Conservation (phyloP, 2,329 filamentous ascomycete genomes). For the Rachicladosporium sp. region DNA sequence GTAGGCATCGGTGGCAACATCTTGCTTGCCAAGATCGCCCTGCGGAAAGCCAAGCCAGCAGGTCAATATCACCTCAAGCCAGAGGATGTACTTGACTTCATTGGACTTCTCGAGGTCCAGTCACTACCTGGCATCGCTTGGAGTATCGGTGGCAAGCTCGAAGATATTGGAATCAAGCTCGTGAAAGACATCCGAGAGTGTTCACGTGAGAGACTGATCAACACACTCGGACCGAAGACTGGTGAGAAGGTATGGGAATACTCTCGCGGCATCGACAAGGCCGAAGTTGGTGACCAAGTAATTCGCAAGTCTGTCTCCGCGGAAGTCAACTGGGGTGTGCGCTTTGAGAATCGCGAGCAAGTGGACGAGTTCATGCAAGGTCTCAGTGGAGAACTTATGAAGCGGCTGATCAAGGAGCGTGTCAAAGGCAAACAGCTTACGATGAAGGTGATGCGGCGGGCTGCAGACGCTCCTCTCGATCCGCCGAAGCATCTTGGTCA, state of each 20-base stretch:
- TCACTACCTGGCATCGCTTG: slow-evolving; percentile 85
- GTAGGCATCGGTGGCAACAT: slow-evolving; percentile 89
- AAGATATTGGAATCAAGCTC: slow-evolving; percentile 69
- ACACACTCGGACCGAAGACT: slow-evolving; percentile 76
- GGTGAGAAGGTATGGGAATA: slow-evolving; percentile 86
- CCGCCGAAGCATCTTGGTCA: slow-evolving; percentile 89
- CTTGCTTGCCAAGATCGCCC: slow-evolving; percentile 76
- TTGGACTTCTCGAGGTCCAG: slow-evolving; percentile 66
- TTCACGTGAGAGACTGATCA: slow-evolving; percentile 62
- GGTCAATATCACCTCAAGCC: slow-evolving; percentile 83
- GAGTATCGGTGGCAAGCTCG: slow-evolving; percentile 76
- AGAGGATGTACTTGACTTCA: slow-evolving; percentile 62
- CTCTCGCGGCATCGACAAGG: slow-evolving; percentile 71
- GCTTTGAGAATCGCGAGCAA: slow-evolving; percentile 83
- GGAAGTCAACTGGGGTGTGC: slow-evolving; percentile 96
- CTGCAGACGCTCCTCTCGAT: slow-evolving; percentile 76
- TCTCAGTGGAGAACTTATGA: slow-evolving; percentile 72
- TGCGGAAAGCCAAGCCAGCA: slow-evolving; percentile 86
- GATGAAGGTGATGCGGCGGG: slow-evolving; percentile 86
- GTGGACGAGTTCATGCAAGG: slow-evolving; percentile 84
- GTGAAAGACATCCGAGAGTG: slow-evolving; percentile 73
- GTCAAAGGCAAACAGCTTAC: slow-evolving; percentile 83
- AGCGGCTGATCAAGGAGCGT: slow-evolving; percentile 65
- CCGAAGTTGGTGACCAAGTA: slow-evolving; percentile 75
- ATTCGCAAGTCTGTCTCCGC: slow-evolving; percentile 89